phyloP scores from a whole-genome alignment of 2,329 filamentous ascomycete species.

The Seiridium cupressi region DNA sequence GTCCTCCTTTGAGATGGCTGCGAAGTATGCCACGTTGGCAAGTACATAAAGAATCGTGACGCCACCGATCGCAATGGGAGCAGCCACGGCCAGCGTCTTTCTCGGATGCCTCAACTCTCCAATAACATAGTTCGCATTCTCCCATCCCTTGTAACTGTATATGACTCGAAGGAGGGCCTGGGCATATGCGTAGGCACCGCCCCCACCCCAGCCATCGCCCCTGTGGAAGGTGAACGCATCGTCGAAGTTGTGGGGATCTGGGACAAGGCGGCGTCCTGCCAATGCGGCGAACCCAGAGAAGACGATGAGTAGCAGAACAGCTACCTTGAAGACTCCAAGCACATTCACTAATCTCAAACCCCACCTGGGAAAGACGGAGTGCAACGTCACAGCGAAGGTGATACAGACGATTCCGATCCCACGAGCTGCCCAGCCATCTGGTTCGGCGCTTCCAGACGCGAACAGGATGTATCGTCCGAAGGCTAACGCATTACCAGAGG shows the following conservation, averaged over 20 bases:
- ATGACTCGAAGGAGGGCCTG: slow-evolving; percentile 58
- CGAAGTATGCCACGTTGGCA: slow-evolving; percentile 65
- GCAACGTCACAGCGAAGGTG: slow-evolving; percentile 53
- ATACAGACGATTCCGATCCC: slow-evolving; percentile 53
- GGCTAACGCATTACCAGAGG: slow-evolving; percentile 55
- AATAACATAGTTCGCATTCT: slow-evolving; percentile 62
- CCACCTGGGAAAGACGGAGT: slow-evolving; percentile 53
- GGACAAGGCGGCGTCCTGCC: slow-evolving; percentile 45
- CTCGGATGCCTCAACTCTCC: slow-evolving; percentile 55
- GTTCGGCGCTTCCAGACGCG: slow-evolving; percentile 44
- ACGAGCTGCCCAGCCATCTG: slow-evolving; percentile 54
- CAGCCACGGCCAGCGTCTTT: slow-evolving; percentile 53
- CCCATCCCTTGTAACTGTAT: slow-evolving; percentile 64
- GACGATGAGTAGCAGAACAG: slow-evolving; percentile 59
- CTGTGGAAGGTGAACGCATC: slow-evolving; percentile 48
- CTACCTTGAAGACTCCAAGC: slow-evolving; percentile 59
- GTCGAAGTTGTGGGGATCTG: slow-evolving; percentile 55
- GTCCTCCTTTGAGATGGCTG: slow-evolving; percentile 57
- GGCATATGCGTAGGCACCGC: slow-evolving; percentile 51
- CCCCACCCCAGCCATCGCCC: slow-evolving; percentile 43
- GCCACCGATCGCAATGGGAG: slow-evolving; percentile 55
- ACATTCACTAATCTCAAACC: slow-evolving; percentile 59
- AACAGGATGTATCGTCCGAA: slow-evolving; percentile 59
- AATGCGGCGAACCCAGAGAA: slow-evolving; percentile 59
- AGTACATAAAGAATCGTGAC: slow-evolving; percentile 62